A percentile compares a stretch with the other conserved stretches of the same genome.
These are phyloP conservation scores for Leptographium wingfieldii DNA, from an alignment of 2,329 filamentous ascomycete species.

Conservation along the genomic window DNA sequence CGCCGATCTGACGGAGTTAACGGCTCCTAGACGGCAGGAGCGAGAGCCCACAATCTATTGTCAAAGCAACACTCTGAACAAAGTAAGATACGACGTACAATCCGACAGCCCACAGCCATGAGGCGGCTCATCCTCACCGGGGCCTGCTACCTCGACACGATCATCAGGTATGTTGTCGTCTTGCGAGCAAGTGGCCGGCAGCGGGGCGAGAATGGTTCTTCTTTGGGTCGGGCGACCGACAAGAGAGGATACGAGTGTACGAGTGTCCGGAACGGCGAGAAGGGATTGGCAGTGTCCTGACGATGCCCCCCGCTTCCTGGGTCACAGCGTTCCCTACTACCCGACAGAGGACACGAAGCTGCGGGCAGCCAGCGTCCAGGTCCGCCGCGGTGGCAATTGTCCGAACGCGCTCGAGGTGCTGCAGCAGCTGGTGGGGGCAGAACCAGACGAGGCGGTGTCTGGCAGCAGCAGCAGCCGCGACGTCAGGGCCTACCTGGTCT, in stretches of 20 bases:
- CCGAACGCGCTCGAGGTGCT: conserved; percentile 61
- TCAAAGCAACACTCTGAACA: not conserved
- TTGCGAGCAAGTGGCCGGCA: conserved; percentile 13
- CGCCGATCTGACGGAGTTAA: not conserved
- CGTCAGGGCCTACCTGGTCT: conserved; percentile 30
- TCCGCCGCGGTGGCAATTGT: conserved; percentile 59
- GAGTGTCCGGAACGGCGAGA: not conserved
- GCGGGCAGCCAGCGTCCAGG: conserved; percentile 45
- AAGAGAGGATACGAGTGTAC: too few species aligned
- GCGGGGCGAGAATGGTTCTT: too few species aligned
- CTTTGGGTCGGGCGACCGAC: too few species aligned
- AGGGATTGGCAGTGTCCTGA: not conserved
- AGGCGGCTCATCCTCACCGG: conserved; percentile 51
- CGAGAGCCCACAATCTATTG: not conserved
- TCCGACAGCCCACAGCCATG: conserved; percentile 20
- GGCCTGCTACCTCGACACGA: conserved; percentile 59
- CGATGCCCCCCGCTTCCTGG: not conserved
- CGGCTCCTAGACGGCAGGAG: not conserved
- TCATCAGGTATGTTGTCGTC: conserved; percentile 38
- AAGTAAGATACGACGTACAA: too few species aligned
- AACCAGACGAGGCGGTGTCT: too few species aligned
- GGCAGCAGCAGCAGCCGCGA: not conserved
- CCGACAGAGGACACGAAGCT: conserved; percentile 62
- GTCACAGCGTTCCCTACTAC: conserved; percentile 48
- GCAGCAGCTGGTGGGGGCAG: conserved; percentile 39